Percentiles rank a stretch among this genome's conserved stretches.
Conservation (phyloP, 306 rosid genomes). For the Pyrus communis region DNA sequence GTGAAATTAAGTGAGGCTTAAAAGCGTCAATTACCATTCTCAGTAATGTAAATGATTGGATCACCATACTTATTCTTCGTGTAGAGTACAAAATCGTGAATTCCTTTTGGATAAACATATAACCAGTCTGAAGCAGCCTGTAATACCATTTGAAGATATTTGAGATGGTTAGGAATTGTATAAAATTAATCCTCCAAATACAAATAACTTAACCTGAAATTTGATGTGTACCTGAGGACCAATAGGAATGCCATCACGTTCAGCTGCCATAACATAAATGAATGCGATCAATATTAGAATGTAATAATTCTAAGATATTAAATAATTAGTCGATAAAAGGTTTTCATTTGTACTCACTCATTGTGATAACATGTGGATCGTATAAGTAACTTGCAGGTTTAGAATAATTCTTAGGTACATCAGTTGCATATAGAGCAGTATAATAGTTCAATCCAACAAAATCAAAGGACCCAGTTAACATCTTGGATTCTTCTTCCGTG, state of each 20-base stretch:
- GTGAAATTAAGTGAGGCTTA: neutral
- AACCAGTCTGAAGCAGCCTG: neutral
- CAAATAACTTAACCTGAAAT: neutral
- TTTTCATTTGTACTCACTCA: slow-evolving; percentile 15
- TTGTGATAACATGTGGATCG: slow-evolving; percentile 23
- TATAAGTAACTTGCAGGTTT: slow-evolving; percentile 6
- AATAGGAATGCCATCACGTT: neutral
- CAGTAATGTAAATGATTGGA: slow-evolving; percentile 16
- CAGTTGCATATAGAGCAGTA: slow-evolving; percentile 31
- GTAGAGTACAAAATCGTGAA: slow-evolving; percentile 14
- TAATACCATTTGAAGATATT: neutral
- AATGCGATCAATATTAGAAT: slow-evolving; percentile 11
- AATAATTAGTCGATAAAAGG: neutral
- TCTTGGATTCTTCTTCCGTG: too few relatives aligned
- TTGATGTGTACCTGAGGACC: neutral
- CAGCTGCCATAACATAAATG: neutral
- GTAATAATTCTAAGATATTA: neutral
- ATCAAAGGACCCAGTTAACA: too few relatives aligned
- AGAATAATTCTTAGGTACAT: slow-evolving; percentile 8
- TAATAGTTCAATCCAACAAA: slow-evolving; percentile 60
- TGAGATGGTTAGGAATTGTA: neutral
- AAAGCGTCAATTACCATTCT: neutral
- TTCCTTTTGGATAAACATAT: slow-evolving; percentile 13
- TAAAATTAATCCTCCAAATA: too few relatives aligned
- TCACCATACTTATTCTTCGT: slow-evolving; percentile 6